Evolutionary conservation across 208 protist species (phyloP).

Genomic region (Leishmania lainsoni): DNA sequence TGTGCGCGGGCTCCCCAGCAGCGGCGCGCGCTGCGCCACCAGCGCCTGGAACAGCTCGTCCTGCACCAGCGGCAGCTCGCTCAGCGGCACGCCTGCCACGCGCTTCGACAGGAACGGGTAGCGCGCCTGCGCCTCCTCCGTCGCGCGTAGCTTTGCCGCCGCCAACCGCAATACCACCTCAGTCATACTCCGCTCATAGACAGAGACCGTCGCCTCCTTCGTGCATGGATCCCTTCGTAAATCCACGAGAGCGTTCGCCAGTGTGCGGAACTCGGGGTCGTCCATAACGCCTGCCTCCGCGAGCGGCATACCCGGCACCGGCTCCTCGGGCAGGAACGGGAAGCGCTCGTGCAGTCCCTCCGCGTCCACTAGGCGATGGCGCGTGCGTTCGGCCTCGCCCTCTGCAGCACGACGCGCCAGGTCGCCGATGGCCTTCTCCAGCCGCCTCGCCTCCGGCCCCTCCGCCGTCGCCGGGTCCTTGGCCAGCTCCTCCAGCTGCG

Average conservation of each 20-base stretch:
- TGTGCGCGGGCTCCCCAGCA: constrained; percentile 24
- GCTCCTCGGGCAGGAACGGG: too few relatives aligned
- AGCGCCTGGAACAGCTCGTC: constrained; percentile 34
- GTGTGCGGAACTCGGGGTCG: too few relatives aligned
- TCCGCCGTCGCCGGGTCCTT: constrained; percentile 30
- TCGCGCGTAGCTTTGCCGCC: too few relatives aligned
- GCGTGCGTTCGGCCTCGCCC: constrained; percentile 29
- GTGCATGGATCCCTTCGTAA: constrained; percentile 20
- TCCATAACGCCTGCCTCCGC: too few relatives aligned
- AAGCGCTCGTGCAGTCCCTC: too few relatives aligned
- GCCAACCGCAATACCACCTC: background rate
- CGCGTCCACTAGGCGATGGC: too few relatives aligned
- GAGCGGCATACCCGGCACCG: too few relatives aligned
- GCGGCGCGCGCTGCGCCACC: constrained; percentile 26
- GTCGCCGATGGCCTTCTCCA: too few relatives aligned
- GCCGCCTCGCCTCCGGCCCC: too few relatives aligned
- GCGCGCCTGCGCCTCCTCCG: constrained; percentile 37
- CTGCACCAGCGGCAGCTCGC: constrained; percentile 39
- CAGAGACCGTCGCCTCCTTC: too few relatives aligned
- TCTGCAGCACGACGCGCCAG: too few relatives aligned
- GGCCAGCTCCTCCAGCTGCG: constrained; percentile 40
- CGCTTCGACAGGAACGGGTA: constrained; percentile 57
- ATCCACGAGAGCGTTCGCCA: too few relatives aligned
- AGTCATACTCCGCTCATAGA: background rate
- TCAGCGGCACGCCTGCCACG: constrained; percentile 45